phyloP scores from a whole-genome alignment of 163 green algal species.

The Scenedesmus sp. region DNA sequence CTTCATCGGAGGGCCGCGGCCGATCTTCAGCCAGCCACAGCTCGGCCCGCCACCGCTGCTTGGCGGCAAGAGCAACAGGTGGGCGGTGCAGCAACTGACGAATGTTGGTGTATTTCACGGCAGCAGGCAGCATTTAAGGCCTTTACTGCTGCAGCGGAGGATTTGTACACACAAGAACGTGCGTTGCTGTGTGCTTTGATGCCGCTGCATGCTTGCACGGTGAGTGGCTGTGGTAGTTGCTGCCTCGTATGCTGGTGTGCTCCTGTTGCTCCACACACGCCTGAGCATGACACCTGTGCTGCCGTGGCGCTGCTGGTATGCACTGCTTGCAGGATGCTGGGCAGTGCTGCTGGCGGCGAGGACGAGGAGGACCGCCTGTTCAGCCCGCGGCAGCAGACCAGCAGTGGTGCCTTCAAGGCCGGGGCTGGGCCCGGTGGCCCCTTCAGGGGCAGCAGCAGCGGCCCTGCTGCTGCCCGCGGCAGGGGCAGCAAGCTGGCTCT shows the following conservation, averaged over 20 bases:
- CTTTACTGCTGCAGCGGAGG: too few species aligned
- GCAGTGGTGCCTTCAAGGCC: not conserved
- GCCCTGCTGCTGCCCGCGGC: not conserved
- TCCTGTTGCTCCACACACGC: too few species aligned
- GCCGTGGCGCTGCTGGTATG: not conserved
- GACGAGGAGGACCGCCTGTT: constrained; percentile 14
- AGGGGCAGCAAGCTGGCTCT: not conserved
- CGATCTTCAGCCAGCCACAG: not conserved
- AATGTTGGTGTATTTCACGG: too few species aligned
- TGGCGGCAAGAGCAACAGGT: not conserved
- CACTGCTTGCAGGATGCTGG: not conserved
- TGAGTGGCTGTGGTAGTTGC: too few species aligned
- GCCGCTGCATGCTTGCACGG: too few species aligned
- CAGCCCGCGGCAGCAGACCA: constrained; percentile 33
- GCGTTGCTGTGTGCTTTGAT: too few species aligned
- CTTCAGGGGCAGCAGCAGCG: not conserved
- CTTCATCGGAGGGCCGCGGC: not conserved
- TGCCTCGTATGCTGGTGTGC: too few species aligned
- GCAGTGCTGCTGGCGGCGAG: constrained; percentile 7
- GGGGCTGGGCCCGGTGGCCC: not conserved
- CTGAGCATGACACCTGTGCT: too few species aligned
- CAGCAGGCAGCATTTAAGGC: too few species aligned
- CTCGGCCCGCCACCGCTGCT: not conserved
- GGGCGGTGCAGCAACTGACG: not conserved
- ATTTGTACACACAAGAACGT: too few species aligned